A percentile compares a stretch with the other conserved stretches of the same genome.
These are phyloP conservation scores for Leccinum ochraceum DNA, from an alignment of 768 basidiomycete genomes.

Conservation along the genomic window DNA sequence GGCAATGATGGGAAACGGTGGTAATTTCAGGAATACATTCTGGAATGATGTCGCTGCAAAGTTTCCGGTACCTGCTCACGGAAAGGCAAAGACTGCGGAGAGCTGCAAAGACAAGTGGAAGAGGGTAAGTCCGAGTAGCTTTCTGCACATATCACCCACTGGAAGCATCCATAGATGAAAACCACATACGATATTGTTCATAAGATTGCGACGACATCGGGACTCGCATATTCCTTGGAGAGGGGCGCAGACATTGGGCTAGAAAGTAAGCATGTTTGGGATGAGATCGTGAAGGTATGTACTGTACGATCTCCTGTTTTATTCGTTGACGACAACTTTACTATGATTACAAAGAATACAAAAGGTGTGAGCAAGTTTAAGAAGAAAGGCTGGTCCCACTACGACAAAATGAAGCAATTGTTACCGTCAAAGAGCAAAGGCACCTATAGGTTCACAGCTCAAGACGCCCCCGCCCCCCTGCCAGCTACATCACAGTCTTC, in stretches of 20 bases:
- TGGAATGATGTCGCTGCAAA: neutral
- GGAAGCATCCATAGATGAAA: neutral
- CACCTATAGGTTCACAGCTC: neutral
- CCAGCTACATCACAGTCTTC: neutral
- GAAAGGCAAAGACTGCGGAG: neutral
- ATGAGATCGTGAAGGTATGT: neutral
- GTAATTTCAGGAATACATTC: neutral
- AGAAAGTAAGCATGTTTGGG: slow-evolving; percentile 2
- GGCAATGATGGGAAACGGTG: neutral
- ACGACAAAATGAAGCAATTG: neutral
- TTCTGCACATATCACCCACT: neutral
- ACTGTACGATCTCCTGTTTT: too few species aligned
- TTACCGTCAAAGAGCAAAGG: neutral
- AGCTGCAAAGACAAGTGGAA: neutral
- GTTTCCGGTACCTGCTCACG: neutral
- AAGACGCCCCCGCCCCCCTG: neutral
- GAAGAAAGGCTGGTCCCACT: neutral
- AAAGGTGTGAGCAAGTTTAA: neutral
- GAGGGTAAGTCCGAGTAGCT: neutral
- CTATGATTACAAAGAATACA: neutral
- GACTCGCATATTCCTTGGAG: neutral
- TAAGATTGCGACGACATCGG: neutral
- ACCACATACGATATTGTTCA: neutral
- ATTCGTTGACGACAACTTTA: too few species aligned
- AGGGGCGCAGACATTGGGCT: neutral